These are phyloP conservation scores for Hortaea werneckii DNA, from an alignment of 2,329 filamentous ascomycete genomes.

Conservation along the genomic window DNA sequence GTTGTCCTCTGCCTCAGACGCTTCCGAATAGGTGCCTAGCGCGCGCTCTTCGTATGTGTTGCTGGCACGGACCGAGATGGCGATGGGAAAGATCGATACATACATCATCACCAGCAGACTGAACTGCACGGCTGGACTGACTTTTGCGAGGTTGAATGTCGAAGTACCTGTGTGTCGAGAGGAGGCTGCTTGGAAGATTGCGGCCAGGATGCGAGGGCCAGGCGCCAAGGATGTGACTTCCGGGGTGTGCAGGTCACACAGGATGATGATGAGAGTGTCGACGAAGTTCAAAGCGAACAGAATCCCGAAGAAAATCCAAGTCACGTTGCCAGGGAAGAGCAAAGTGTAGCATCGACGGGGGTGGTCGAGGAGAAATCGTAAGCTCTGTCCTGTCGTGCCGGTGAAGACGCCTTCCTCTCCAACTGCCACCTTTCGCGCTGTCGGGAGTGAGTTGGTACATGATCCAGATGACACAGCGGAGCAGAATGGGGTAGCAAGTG, in stretches of 20 bases:
- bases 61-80: slow-evolving; percentile 84
- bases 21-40: slow-evolving; percentile 58
- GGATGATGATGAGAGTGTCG: slow-evolving; percentile 82
- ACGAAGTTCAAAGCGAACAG: slow-evolving; percentile 71
- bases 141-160: slow-evolving; percentile 61
- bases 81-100: slow-evolving; percentile 92
- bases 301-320: slow-evolving; percentile 92
- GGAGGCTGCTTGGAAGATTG: slow-evolving; percentile 79
- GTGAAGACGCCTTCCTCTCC: no score
- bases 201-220: slow-evolving; percentile 70
- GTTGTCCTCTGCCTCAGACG: slow-evolving; percentile 41
- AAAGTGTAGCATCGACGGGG: slow-evolving; percentile 93
- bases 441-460: slow-evolving; percentile 55
- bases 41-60: slow-evolving; percentile 95
- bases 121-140: slow-evolving; percentile 87
- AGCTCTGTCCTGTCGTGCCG: slow-evolving; percentile 63
- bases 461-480: slow-evolving; percentile 86
- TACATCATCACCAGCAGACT: slow-evolving; percentile 99
- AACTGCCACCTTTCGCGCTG: slow-evolving; percentile 51
- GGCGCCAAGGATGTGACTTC: slow-evolving; percentile 58
- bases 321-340: slow-evolving; percentile 79
- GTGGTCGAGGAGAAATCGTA: slow-evolving; percentile 85
- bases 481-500: slow-evolving; percentile 88
- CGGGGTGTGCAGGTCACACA: slow-evolving; percentile 72
- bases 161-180: slow-evolving; percentile 87